These are phyloP conservation scores for Irpex lacteus DNA, from an alignment of 1,284 basidiomycete species.

Conservation along the genomic window DNA sequence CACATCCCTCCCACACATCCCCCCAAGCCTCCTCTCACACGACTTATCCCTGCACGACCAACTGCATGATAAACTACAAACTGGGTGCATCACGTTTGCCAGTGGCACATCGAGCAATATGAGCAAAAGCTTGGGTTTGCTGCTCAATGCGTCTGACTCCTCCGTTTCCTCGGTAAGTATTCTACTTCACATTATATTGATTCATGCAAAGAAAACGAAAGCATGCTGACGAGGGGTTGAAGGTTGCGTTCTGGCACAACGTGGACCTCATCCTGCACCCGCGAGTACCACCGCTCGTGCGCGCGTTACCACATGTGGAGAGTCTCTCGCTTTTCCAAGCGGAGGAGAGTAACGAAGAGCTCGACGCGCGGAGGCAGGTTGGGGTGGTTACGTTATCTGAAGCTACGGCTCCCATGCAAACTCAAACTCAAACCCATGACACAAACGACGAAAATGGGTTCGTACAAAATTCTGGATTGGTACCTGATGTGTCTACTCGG, in stretches of 20 bases:
- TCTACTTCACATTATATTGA: neutral
- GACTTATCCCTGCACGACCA: constrained; percentile 46
- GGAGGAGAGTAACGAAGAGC: constrained; percentile 65
- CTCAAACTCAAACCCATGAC: neutral
- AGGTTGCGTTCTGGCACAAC: constrained; percentile 26
- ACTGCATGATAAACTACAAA: constrained; percentile 44
- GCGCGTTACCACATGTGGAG: constrained; percentile 64
- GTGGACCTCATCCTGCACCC: constrained; percentile 72
- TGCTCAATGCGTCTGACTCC: constrained; percentile 26
- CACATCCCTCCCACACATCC: constrained; percentile 52
- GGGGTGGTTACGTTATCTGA: constrained; percentile 26
- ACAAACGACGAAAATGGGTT: no score
- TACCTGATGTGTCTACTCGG: no score
- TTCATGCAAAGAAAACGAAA: no score
- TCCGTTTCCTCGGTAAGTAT: neutral
- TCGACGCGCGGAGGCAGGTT: constrained; percentile 40
- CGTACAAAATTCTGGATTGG: no score
- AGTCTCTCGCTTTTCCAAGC: constrained; percentile 53
- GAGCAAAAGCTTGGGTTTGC: constrained; percentile 56
- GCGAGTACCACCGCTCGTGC: constrained; percentile 70
- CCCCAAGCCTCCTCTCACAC: constrained; percentile 52
- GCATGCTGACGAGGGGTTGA: constrained; percentile 1
- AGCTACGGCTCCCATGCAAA: neutral
- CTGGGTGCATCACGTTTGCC: constrained; percentile 44
- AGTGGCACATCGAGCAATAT: constrained; percentile 54